phyloP scores from a whole-genome alignment of 1,139 yeast genomes.

The Starmera stellimalicola region DNA sequence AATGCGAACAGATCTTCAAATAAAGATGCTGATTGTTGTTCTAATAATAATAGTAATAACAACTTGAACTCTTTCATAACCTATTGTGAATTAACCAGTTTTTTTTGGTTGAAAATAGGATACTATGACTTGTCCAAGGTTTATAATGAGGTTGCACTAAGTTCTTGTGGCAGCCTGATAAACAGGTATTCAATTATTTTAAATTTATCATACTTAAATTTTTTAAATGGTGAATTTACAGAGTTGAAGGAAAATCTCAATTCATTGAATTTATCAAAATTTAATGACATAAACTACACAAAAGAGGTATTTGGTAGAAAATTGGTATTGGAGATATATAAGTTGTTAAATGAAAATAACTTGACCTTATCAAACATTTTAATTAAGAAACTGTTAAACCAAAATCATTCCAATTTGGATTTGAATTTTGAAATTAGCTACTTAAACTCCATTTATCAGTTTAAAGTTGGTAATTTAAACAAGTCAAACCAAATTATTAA shows the following conservation, averaged over 20 bases:
- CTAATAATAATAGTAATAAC: too few species aligned
- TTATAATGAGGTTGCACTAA: conserved; percentile 36
- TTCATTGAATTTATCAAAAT: conserved; percentile 19
- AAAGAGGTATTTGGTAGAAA: conserved; percentile 9
- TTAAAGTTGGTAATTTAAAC: conserved; percentile 19
- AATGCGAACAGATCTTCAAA: too few species aligned
- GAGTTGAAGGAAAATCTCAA: conserved; percentile 26
- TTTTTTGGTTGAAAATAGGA: conserved; percentile 47
- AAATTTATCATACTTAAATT: conserved; percentile 29
- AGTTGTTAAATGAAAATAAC: conserved; percentile 10
- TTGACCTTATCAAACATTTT: conserved; percentile 7
- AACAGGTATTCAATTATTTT: conserved; percentile 32
- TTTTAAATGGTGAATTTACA: conserved; percentile 32
- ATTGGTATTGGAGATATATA: conserved; percentile 8
- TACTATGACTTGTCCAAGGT: conserved; percentile 33
- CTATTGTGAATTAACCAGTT: conserved; percentile 35
- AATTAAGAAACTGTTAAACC: conserved; percentile 8
- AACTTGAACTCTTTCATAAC: conserved; percentile 31
- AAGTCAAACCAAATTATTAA: conserved; percentile 31
- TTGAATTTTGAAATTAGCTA: conserved; percentile 19
- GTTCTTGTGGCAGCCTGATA: conserved; percentile 25
- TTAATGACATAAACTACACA: conserved; percentile 8
- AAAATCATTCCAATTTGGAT: conserved; percentile 14
- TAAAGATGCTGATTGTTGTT: too few species aligned
- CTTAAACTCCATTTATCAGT: conserved; percentile 16